Conservation (phyloP, 805 yeast genomes). For the Vanderwaltozyma yarrowii region DNA sequence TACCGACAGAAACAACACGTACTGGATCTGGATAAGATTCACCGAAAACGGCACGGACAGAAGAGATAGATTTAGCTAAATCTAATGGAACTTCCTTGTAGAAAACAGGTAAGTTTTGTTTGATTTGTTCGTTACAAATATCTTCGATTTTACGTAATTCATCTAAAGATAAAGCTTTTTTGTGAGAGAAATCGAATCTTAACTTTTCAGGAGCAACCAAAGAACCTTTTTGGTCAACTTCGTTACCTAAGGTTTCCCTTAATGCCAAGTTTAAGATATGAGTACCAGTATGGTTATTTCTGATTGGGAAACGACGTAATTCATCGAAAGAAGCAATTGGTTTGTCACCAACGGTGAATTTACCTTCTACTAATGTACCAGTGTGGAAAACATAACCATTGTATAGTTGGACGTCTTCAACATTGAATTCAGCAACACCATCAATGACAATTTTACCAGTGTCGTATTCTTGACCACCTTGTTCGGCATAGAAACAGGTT, state of each 20-base stretch:
- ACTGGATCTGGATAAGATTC: slow-evolving; percentile 99
- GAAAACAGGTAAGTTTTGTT: slow-evolving; percentile 60
- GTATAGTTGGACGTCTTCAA: slow-evolving; percentile 82
- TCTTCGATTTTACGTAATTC: slow-evolving; percentile 72
- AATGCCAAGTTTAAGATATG: slow-evolving; percentile 87
- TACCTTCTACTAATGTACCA: slow-evolving; percentile 74
- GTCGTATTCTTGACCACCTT: slow-evolving; percentile 98
- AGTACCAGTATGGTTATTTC: slow-evolving; percentile 98
- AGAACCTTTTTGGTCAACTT: slow-evolving; percentile 93
- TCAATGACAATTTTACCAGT: slow-evolving; percentile 88
- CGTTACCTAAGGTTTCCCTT: slow-evolving; percentile 76
- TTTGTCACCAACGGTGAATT: slow-evolving; percentile 51
- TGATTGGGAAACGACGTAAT: slow-evolving; percentile 89
- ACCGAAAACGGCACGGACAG: slow-evolving; percentile 96
- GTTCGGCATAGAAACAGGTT: slow-evolving; percentile 96
- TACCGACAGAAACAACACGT: slow-evolving; percentile 93
- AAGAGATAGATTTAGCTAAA: slow-evolving; percentile 62
- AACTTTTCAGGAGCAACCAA: slow-evolving; percentile 90
- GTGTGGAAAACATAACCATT: slow-evolving; percentile 96
- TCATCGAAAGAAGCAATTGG: slow-evolving; percentile 87
- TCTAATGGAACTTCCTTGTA: slow-evolving; percentile 73
- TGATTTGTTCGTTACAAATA: slow-evolving; percentile 62
- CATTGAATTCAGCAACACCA: slow-evolving; percentile 78
- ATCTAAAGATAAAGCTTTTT: slow-evolving; percentile 62
- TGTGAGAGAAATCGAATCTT: slow-evolving; percentile 93